Conservation (phyloP, 1,139 yeast species). For the Zygosaccharomyces pseudobailii region DNA sequence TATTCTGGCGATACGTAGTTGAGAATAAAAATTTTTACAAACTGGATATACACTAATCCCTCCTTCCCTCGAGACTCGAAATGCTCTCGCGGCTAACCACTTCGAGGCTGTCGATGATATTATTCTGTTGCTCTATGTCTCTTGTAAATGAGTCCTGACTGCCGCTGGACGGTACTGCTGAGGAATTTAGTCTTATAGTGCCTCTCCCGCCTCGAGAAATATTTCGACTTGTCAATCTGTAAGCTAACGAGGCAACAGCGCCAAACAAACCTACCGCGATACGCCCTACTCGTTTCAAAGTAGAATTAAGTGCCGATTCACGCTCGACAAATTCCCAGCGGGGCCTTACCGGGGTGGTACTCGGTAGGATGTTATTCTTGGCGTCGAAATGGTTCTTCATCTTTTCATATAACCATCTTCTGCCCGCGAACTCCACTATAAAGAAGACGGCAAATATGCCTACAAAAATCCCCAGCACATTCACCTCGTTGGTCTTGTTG, state of each 20-base stretch:
- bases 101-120: constrained; percentile 29
- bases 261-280: not conserved
- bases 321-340: constrained; percentile 24
- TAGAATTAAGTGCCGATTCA: constrained; percentile 16
- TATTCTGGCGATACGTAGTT: too few species aligned
- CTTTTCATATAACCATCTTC: constrained; percentile 26
- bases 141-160: constrained; percentile 20
- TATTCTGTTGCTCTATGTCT: constrained; percentile 33
- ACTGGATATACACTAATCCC: not conserved
- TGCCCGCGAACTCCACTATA: constrained; percentile 35
- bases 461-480: constrained; percentile 33
- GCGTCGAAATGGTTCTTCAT: constrained; percentile 8
- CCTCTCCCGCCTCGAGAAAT: constrained; percentile 3
- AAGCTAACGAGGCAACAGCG: not conserved
- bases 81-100: constrained; percentile 14
- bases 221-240: not conserved
- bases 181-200: constrained; percentile 10
- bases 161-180: constrained; percentile 2
- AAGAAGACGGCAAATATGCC: constrained; percentile 36
- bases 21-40: too few species aligned
- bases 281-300: constrained; percentile 10
- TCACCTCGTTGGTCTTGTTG: constrained; percentile 39
- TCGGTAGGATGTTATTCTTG: not conserved
- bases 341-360: constrained; percentile 9
- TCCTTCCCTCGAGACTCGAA: constrained; percentile 2